Evolutionary conservation across 192 early-diverging fungal species (phyloP).

Genomic region (Coemansia sp.): DNA sequence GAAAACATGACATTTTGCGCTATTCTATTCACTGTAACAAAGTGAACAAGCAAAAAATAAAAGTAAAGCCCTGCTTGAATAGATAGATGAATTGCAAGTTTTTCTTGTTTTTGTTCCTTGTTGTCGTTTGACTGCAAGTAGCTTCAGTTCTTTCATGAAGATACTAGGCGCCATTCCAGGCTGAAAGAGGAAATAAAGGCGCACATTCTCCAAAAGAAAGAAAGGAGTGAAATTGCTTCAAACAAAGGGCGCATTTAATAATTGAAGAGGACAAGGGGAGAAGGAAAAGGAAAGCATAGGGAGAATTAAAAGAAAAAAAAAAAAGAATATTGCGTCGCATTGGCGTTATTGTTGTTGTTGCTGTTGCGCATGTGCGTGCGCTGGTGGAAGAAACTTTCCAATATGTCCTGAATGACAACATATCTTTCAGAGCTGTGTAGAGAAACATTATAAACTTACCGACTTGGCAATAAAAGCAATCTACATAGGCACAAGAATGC

Average conservation of each 20-base stretch:
- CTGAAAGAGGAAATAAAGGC: conserved; percentile 2
- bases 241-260: conserved; percentile 2
- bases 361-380: background rate
- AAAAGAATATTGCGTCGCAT: too few species aligned
- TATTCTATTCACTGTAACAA: too few species aligned
- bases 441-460: conserved; percentile 54
- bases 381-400: too few species aligned
- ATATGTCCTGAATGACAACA: background rate
- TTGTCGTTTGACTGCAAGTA: too few species aligned
- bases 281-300: background rate
- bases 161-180: background rate
- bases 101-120: too few species aligned
- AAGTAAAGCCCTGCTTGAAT: too few species aligned
- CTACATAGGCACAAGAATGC: conserved; percentile 30
- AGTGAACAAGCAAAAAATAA: too few species aligned
- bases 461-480: conserved; percentile 81
- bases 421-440: background rate
- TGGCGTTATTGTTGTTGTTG: too few species aligned
- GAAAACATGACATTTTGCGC: too few species aligned
- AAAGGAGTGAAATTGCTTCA: background rate
- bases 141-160: background rate
- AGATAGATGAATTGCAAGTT: too few species aligned
- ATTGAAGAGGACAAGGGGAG: conserved; percentile 4
- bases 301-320: background rate
- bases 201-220: background rate